Evolutionary conservation across 352 stramenopile species (phyloP).

Genomic region (Globisporangium rhizosaccharum): DNA sequence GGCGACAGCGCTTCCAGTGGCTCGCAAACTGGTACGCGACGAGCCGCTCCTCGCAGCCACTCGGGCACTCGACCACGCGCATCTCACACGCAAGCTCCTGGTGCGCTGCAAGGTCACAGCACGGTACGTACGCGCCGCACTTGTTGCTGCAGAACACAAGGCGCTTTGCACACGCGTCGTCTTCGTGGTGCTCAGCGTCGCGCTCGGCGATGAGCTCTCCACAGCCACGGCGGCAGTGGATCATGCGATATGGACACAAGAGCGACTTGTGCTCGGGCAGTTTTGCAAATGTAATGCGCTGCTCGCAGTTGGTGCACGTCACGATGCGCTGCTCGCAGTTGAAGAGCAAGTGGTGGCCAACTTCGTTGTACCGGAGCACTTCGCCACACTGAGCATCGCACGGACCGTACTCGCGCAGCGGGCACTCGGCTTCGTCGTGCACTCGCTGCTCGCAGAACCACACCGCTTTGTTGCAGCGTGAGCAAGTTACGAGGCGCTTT

Average conservation of each 20-base stretch:
- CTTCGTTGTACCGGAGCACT: constrained; percentile 40
- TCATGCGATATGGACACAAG: constrained; percentile 38
- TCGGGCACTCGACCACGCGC: constrained; percentile 55
- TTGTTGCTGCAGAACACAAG: constrained; percentile 45
- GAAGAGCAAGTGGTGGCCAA: constrained; percentile 51
- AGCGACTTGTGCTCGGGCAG: constrained; percentile 41
- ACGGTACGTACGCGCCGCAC: constrained; percentile 39
- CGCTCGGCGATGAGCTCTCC: constrained; percentile 31
- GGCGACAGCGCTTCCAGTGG: constrained; percentile 57
- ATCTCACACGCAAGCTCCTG: constrained; percentile 40
- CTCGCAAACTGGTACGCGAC: constrained; percentile 53
- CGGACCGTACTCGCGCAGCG: constrained; percentile 35
- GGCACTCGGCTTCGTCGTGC: constrained; percentile 45
- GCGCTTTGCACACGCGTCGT: constrained; percentile 34
- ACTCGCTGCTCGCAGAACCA: constrained; percentile 37
- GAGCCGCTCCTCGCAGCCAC: constrained; percentile 47
- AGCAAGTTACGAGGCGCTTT: constrained; percentile 63
- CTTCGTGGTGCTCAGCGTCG: constrained; percentile 41
- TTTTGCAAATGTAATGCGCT: constrained; percentile 23
- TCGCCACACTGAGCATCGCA: constrained; percentile 47
- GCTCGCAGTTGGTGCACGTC: constrained; percentile 43
- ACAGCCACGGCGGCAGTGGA: constrained; percentile 57
- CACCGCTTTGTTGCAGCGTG: constrained; percentile 33
- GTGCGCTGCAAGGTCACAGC: constrained; percentile 32
- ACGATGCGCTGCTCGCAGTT: constrained; percentile 44